Base-by-base conservation (phyloP, 257 asterid genomes). In the Jacaranda mimosifolia region DNA sequence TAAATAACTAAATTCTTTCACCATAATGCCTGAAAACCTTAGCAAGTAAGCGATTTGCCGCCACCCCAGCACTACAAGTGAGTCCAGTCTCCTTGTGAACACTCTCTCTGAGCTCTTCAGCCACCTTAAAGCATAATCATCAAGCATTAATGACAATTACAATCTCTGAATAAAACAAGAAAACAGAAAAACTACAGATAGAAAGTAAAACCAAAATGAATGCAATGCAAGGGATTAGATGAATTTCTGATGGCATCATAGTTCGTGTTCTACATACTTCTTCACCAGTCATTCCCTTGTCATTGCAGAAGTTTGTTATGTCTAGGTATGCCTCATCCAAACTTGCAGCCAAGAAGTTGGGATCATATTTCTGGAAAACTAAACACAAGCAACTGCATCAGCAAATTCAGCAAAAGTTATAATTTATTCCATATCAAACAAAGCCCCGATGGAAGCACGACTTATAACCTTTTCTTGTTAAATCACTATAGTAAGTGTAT, bases 281-380 rank as follows among this genome's bases (percentile, higher is more conserved):
- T 79, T 67, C 97, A 77, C 94, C 86, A 38, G 91, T 78, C 85
- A 96, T 82, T 76, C 89, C 89, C 72, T 87, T 85, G 51, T 89
- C 97, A 48, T 63, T 79, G 88, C 99, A 96, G 79, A 85, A 80
- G 76, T 82, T 81, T 72, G 99, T 93, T 81, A 93, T 90, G 78
- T 96, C 98, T 43, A 96, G 87, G 89, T 96, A 96, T n/a, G 99
- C 99, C 91, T 96, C 99, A 79, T 96, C 99, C 90, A 96, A 87
- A 80, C 98, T 96, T 74, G 92, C 84, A 3, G 95, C 96, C 78
- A 96, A 62, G 77, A 93, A 96, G 85, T 86, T 86, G 57, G 97
- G 88, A 86, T 95, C 98, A 17, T 91, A 93, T 45, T 83, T 86
- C 88, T 85, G 89, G 88, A 87, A 96, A 86, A 93, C 97, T 93